Evolutionary conservation across 306 rosid genomes (phyloP).

Genomic region (Delonix regia): DNA sequence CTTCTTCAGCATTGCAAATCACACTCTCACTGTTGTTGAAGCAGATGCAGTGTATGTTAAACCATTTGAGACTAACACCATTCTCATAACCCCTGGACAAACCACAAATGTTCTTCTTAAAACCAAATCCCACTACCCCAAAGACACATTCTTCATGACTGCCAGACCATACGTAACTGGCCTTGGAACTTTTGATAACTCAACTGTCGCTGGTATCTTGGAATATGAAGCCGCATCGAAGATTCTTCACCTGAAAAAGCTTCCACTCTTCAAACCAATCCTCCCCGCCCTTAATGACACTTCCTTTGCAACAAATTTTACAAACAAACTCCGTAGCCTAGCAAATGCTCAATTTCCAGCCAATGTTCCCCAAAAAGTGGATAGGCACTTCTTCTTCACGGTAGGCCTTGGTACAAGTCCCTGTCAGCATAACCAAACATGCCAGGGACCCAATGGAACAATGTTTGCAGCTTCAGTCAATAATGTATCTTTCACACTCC

Average conservation of each 20-base stretch:
- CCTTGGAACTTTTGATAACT: constrained; percentile 57
- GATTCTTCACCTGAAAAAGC: constrained; percentile 33
- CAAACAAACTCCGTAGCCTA: constrained; percentile 48
- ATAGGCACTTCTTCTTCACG: constrained; percentile 50
- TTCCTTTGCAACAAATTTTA: constrained; percentile 45
- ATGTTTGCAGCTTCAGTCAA: constrained; percentile 58
- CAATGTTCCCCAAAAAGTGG: constrained; percentile 50
- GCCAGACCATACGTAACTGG: constrained; percentile 48
- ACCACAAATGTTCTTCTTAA: constrained; percentile 56
- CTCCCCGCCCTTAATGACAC: constrained; percentile 62
- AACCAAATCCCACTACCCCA: constrained; percentile 48
- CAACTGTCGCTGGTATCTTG: constrained; percentile 50
- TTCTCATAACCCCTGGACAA: constrained; percentile 56
- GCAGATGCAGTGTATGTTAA: constrained; percentile 53
- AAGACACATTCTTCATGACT: constrained; percentile 51
- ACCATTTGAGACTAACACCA: constrained; percentile 43
- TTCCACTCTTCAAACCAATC: constrained; percentile 43
- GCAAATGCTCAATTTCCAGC: constrained; percentile 47
- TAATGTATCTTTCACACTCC: constrained; percentile 48
- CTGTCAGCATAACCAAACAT: constrained; percentile 40
- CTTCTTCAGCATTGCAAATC: constrained; percentile 63
- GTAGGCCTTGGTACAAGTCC: constrained; percentile 60
- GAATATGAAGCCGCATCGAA: constrained; percentile 38
- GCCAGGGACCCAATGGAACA: constrained; percentile 57
- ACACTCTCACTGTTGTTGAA: constrained; percentile 51